Evolutionary conservation across 176 grass and related monocot species (phyloP).

Genomic region (Aegilops sharonensis): DNA sequence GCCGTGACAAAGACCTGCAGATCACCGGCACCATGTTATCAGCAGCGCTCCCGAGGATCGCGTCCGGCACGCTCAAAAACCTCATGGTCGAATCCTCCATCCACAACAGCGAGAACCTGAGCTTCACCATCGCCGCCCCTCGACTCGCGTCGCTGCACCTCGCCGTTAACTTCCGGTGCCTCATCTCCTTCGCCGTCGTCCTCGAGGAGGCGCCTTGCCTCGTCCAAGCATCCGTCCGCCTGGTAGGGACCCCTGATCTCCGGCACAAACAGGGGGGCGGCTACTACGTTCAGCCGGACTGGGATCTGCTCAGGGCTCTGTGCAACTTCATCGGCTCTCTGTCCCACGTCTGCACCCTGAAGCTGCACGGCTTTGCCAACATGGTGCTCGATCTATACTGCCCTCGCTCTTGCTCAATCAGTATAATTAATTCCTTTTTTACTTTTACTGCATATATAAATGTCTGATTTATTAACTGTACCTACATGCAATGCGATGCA

Average conservation of each 20-base stretch:
- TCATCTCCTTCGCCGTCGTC: background rate
- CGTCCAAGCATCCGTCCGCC: background rate
- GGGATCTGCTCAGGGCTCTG: background rate
- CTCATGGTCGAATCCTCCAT: background rate
- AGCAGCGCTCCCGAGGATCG: background rate
- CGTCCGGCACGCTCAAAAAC: background rate
- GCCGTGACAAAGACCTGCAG: background rate
- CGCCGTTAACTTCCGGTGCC: background rate
- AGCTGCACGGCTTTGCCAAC: background rate
- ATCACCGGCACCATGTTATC: background rate
- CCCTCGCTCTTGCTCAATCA: background rate
- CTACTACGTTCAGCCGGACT: background rate
- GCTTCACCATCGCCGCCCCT: background rate
- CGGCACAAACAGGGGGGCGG: background rate
- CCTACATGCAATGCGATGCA: background rate
- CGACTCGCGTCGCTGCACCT: background rate
- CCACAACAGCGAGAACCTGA: background rate
- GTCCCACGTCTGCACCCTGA: background rate
- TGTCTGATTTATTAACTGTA: background rate
- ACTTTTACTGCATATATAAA: background rate
- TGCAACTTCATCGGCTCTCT: background rate
- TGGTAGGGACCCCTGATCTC: background rate
- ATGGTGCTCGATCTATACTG: background rate
- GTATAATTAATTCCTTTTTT: background rate
- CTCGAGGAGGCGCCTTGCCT: background rate